Conservation (phyloP, 805 yeast species). For the Candida qinlingensis region DNA sequence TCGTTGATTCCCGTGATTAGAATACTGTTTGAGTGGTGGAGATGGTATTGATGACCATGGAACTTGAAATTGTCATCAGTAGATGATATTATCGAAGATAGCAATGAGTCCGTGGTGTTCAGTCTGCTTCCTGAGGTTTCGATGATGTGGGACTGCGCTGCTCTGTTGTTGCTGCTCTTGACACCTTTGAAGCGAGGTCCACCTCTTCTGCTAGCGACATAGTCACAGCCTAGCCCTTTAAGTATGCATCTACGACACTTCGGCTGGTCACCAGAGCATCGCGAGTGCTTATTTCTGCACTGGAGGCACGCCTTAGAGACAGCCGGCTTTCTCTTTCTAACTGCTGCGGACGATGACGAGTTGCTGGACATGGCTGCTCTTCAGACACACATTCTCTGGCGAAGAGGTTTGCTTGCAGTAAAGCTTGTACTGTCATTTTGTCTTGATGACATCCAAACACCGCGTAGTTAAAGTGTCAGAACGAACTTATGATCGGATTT, state of each 20-base stretch:
- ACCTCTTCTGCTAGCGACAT: not conserved
- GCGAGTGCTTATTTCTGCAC: not conserved
- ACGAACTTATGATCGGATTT: too few relatives aligned
- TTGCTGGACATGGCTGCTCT: too few relatives aligned
- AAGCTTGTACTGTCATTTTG: too few relatives aligned
- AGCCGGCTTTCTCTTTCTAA: not conserved
- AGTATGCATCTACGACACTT: not conserved
- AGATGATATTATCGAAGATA: not conserved
- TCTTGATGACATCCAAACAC: not conserved
- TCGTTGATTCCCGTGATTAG: not conserved
- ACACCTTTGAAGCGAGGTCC: not conserved
- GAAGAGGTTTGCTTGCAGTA: not conserved
- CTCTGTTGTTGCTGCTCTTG: not conserved
- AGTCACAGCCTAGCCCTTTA: not conserved
- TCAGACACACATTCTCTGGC: not conserved
- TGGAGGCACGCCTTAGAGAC: not conserved
- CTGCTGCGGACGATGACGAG: not conserved
- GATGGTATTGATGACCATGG: not conserved
- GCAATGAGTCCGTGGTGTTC: not conserved
- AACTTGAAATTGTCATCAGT: not conserved
- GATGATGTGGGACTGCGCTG: too few relatives aligned
- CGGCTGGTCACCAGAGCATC: not conserved
- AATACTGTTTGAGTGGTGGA: not conserved
- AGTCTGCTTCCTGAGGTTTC: not conserved
- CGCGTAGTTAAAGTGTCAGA: not conserved